Conservation (phyloP, 208 protist genomes). For the Trypanosoma grayi region DNA sequence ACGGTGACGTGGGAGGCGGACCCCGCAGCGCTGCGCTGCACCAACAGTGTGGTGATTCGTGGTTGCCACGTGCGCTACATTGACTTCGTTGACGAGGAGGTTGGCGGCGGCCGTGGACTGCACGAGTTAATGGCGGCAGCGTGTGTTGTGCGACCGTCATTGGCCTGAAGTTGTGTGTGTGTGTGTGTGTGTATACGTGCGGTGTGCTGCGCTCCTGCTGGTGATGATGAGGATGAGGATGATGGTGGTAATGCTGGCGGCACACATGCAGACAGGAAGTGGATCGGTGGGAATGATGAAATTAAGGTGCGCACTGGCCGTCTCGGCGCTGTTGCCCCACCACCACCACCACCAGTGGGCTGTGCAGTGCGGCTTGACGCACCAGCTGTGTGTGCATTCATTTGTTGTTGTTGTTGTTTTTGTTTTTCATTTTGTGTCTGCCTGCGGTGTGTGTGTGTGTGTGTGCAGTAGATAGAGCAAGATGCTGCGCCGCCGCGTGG, state of each 20-base stretch:
- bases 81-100: slow-evolving; percentile 61
- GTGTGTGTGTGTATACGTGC: background rate
- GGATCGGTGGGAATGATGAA: too few species aligned
- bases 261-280: too few species aligned
- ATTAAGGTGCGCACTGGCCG: too few species aligned
- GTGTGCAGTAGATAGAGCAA: slow-evolving; percentile 2
- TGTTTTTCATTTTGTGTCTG: slow-evolving; percentile 3
- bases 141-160: slow-evolving; percentile 14
- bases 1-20: slow-evolving; percentile 30
- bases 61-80: slow-evolving; percentile 60
- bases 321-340: too few species aligned
- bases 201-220: slow-evolving; percentile 1
- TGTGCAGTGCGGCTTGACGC: too few species aligned
- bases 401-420: background rate
- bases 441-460: slow-evolving; percentile 3
- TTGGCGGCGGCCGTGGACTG: slow-evolving; percentile 37
- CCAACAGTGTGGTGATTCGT: slow-evolving; percentile 61
- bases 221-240: too few species aligned
- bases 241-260: too few species aligned
- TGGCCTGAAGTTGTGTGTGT: background rate
- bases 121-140: slow-evolving; percentile 38
- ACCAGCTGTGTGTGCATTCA: slow-evolving; percentile 9
- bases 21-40: slow-evolving; percentile 53
- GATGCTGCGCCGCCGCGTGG: slow-evolving; percentile 24
- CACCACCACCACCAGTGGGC: too few species aligned